A percentile compares a stretch with the other conserved stretches of the same genome.
Conservation (phyloP, 805 yeast genomes). For the Wickerhamomyces alni region DNA sequence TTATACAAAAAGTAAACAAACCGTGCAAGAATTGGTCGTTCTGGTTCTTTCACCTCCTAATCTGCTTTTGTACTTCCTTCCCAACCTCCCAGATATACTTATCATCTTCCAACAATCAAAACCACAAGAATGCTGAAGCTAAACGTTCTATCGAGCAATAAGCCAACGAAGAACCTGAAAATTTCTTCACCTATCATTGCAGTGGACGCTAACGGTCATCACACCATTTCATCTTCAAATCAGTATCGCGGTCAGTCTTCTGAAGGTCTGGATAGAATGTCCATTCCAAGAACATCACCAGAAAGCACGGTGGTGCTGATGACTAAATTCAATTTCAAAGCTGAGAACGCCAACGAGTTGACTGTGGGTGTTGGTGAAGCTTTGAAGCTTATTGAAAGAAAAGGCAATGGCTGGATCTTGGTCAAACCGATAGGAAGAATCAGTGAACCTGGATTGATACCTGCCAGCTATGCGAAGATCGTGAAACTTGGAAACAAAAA, state of each 20-base stretch:
- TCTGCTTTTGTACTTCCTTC: no score
- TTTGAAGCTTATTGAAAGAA: constrained; percentile 40
- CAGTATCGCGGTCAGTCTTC: no score
- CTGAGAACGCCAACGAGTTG: constrained; percentile 39
- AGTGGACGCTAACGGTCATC: no score
- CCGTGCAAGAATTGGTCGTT: neutral
- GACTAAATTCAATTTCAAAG: constrained; percentile 38
- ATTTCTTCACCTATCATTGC: constrained; percentile 10
- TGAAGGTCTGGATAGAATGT: neutral
- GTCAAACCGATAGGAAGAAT: constrained; percentile 49
- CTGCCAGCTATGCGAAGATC: constrained; percentile 42
- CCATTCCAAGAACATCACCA: constrained; percentile 1
- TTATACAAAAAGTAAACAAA: no score
- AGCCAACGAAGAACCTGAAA: constrained; percentile 8
- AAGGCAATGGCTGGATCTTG: constrained; percentile 48
- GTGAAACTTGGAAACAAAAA: constrained; percentile 22
- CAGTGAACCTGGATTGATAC: constrained; percentile 43
- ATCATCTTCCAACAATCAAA: no score
- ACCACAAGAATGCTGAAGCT: no score
- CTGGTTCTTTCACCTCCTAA: no score
- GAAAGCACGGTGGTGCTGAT: constrained; percentile 30
- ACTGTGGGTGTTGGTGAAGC: constrained; percentile 44
- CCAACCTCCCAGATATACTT: no score
- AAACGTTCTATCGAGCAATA: neutral
- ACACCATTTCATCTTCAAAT: no score